Evolutionary conservation across 169 alveolate genomes (phyloP), one percentile per base, ranked within the genome.

Genomic region (Sarcocystis neurona): DNA sequence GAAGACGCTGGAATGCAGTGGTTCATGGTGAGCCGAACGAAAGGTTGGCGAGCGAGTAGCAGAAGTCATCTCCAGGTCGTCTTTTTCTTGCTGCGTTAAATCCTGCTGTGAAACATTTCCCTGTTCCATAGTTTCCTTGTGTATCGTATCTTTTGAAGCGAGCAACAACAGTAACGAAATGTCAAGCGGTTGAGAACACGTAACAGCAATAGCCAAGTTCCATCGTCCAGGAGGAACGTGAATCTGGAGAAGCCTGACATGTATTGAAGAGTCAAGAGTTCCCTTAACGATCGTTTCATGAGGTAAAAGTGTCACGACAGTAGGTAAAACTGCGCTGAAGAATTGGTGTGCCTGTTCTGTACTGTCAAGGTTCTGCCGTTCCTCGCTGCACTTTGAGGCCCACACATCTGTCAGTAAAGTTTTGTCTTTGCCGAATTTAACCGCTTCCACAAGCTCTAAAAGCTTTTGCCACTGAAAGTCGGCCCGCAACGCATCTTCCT

Each of bases 101-200:
- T n/a, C n/a, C n/a, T n/a, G n/a, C n/a, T n/a, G n/a, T n/a, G n/a
- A n/a, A n/a, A n/a, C n/a, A n/a, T n/a, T n/a, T n/a, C n/a, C n/a
- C n/a, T n/a, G n/a, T n/a, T n/a, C n/a, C n/a, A n/a, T n/a, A n/a
- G n/a, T n/a, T n/a, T n/a, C n/a, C n/a, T n/a, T n/a, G n/a, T n/a
- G n/a, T n/a, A n/a, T n/a, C n/a, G n/a, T n/a, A n/a, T n/a, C n/a
- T n/a, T n/a, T n/a, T n/a, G n/a, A 8, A 8, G 82, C 82, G 82
- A 39, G 34, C 5, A 72, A 39, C 82, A 72, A 27, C 34, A 72
- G 56, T 48, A 72, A 56, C 4, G 58, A 72, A 4, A 72, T 56
- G 82, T 72, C 82, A 18, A 72, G 41, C 58, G 82, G 82, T 0
- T 48, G 58, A 5, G 82, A 5, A 56, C 82, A 72, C 39, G 82